Percentiles rank a stretch among this genome's conserved stretches.
These are phyloP conservation scores for Aspergillus sp. DNA, from an alignment of 2,329 filamentous ascomycete genomes.

Conservation along the genomic window DNA sequence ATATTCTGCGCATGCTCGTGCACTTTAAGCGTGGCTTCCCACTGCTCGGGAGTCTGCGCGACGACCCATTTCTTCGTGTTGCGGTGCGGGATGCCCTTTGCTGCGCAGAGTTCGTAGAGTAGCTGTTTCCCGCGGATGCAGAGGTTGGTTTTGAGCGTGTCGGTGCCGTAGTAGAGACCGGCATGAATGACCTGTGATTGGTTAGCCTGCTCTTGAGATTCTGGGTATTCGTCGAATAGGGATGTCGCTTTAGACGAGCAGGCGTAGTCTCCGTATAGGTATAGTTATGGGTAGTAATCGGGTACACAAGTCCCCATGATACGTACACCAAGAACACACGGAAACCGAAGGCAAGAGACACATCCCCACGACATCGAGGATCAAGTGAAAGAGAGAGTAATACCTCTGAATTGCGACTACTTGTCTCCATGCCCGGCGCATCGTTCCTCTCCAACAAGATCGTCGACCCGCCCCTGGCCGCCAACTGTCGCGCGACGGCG, in stretches of 20 bases:
- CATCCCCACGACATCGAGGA: not conserved
- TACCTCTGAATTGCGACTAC: conserved; percentile 83
- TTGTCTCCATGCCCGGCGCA: conserved; percentile 78
- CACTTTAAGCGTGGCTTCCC: conserved; percentile 54
- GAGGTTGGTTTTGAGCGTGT: conserved; percentile 76
- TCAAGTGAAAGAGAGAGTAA: conserved; percentile 1
- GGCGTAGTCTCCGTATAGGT: too few species aligned
- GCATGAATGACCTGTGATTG: conserved; percentile 76
- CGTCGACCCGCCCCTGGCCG: conserved; percentile 61
- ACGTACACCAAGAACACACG: too few species aligned
- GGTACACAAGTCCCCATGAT: not conserved
- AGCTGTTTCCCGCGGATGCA: conserved; percentile 75
- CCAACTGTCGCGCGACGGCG: conserved; percentile 72
- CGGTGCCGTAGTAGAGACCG: conserved; percentile 81
- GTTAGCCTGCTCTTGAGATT: not conserved
- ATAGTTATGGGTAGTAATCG: not conserved
- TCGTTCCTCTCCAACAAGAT: conserved; percentile 79
- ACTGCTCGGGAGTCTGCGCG: conserved; percentile 73
- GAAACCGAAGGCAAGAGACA: too few species aligned
- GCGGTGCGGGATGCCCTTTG: conserved; percentile 65
- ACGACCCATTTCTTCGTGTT: conserved; percentile 93
- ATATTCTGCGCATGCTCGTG: conserved; percentile 55
- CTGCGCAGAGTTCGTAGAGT: conserved; percentile 75
- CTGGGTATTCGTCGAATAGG: too few species aligned
- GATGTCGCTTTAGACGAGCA: too few species aligned